Evolutionary conservation across 106 monocot species (phyloP).

Genomic region (Dendrobium officinale): DNA sequence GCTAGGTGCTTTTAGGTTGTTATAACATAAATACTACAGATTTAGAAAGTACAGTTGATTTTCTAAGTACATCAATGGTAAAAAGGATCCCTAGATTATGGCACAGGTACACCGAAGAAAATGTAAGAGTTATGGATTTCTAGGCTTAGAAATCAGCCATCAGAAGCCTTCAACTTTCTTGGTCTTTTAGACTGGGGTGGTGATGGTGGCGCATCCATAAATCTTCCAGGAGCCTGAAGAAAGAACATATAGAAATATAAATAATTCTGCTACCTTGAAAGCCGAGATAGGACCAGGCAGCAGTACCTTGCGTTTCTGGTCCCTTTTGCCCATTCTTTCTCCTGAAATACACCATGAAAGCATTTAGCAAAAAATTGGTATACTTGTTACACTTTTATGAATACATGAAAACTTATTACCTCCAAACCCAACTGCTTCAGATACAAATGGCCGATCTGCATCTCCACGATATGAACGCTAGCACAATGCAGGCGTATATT

Average conservation of each 20-base stretch:
- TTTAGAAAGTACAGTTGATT: too few species aligned
- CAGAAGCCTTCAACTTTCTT: conserved; percentile 72
- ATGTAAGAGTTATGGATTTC: too few species aligned
- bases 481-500: conserved; percentile 5
- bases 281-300: background rate
- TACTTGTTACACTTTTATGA: background rate
- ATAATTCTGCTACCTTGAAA: background rate
- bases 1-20: too few species aligned
- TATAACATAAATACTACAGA: too few species aligned
- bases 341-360: conserved; percentile 38
- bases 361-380: background rate
- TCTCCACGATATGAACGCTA: conserved; percentile 75
- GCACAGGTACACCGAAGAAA: too few species aligned
- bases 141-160: conserved; percentile 22
- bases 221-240: conserved; percentile 67
- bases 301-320: conserved; percentile 81
- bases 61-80: too few species aligned
- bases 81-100: too few species aligned
- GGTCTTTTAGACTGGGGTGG: conserved; percentile 91
- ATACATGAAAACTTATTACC: conserved; percentile 34
- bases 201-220: conserved; percentile 74
- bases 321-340: conserved; percentile 68
- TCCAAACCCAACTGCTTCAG: conserved; percentile 72
- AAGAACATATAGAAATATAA: background rate
- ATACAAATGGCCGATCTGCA: conserved; percentile 54